Evolutionary conservation across 164 flowering plant species (phyloP).

Genomic region (Platanus orientalis): DNA sequence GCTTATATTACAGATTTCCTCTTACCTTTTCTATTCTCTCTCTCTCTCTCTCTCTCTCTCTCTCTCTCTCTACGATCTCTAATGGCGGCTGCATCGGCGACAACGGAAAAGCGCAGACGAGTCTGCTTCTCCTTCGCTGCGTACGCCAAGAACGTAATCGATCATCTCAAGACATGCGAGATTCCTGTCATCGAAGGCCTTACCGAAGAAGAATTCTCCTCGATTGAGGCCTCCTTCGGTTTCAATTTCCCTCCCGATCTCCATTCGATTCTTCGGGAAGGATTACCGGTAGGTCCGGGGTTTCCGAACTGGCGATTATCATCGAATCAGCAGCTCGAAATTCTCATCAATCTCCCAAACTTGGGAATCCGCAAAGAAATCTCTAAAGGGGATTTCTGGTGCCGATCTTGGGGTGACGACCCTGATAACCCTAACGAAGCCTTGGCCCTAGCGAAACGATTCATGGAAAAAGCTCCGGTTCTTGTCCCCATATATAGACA

Average conservation of each 20-base stretch:
- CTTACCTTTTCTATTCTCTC: too few relatives aligned
- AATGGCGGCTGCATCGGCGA: background rate
- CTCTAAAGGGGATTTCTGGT: constrained; percentile 42
- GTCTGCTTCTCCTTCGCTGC: constrained; percentile 90
- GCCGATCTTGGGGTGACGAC: constrained; percentile 45
- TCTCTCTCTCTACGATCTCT: too few relatives aligned
- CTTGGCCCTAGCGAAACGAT: constrained; percentile 25
- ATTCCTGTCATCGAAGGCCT: constrained; percentile 53
- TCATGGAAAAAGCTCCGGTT: constrained; percentile 36
- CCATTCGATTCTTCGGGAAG: constrained; percentile 67
- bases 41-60: too few relatives aligned
- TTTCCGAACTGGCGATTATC: constrained; percentile 91
- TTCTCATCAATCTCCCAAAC: constrained; percentile 40
- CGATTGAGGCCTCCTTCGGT: constrained; percentile 43
- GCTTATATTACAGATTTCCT: too few relatives aligned
- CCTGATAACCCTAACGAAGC: constrained; percentile 33
- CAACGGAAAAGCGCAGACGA: constrained; percentile 22
- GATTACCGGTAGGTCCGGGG: constrained; percentile 60
- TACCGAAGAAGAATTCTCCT: constrained; percentile 52
- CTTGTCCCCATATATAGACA: constrained; percentile 62
- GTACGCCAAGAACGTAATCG: constrained; percentile 54
- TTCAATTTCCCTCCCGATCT: constrained; percentile 89
- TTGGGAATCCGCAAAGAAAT: constrained; percentile 38
- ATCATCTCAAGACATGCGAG: constrained; percentile 37
- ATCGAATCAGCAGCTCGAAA: constrained; percentile 45